phyloP scores from a whole-genome alignment of 1,284 basidiomycete species.

The Cryptococcus sp. region DNA sequence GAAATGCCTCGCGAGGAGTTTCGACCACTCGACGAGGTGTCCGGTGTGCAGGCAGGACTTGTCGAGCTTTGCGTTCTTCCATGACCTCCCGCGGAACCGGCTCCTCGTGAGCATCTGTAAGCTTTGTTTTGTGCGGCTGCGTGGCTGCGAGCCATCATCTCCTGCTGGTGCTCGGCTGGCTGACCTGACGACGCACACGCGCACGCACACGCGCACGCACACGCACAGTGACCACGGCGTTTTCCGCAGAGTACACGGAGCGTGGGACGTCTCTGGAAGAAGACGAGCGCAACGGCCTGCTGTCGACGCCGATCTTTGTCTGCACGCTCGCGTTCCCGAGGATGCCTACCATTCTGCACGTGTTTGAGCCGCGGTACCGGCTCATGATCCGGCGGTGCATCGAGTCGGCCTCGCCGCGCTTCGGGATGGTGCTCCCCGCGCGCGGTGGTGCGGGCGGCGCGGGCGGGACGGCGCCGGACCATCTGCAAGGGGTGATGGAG shows the following conservation, averaged over 20 bases:
- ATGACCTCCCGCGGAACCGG: slow-evolving; percentile 65
- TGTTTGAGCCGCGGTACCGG: slow-evolving; percentile 88
- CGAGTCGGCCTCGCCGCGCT: slow-evolving; percentile 66
- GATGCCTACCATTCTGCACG: slow-evolving; percentile 82
- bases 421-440: slow-evolving; percentile 84
- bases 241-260: slow-evolving; percentile 58
- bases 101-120: slow-evolving; percentile 65
- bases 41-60: slow-evolving; percentile 79
- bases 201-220: neutral
- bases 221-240: slow-evolving; percentile 62
- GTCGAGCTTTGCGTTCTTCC: slow-evolving; percentile 73
- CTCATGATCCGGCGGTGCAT: slow-evolving; percentile 91
- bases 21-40: slow-evolving; percentile 78
- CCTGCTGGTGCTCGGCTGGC: too few relatives aligned
- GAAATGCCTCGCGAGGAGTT: slow-evolving; percentile 78
- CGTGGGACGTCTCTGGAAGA: slow-evolving; percentile 62
- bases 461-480: slow-evolving; percentile 32
- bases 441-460: too few relatives aligned
- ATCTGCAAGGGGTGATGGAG: slow-evolving; percentile 53
- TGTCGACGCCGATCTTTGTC: slow-evolving; percentile 87
- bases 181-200: too few relatives aligned
- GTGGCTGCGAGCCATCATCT: too few relatives aligned
- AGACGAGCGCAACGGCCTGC: slow-evolving; percentile 70
- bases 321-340: slow-evolving; percentile 85
- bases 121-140: slow-evolving; percentile 46